A percentile compares a stretch with the other conserved stretches of the same genome.
Evolutionary conservation across 768 basidiomycete species (phyloP).

Genomic region (Zangia roseola): DNA sequence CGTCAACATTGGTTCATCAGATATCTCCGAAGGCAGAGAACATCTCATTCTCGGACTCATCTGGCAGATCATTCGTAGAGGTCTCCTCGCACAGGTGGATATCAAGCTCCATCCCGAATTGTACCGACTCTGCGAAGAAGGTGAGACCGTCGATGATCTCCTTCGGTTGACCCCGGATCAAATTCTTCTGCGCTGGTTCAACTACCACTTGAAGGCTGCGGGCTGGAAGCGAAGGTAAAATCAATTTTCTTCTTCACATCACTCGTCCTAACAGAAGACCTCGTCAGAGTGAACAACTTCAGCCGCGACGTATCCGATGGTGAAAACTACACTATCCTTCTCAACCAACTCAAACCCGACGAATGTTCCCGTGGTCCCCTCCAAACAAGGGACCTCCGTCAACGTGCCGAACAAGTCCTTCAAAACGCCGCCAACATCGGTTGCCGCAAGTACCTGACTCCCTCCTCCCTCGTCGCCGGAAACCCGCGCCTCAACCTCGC

Average conservation of each 20-base stretch:
- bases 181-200: slow-evolving; percentile 98
- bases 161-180: slow-evolving; percentile 94
- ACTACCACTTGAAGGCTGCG: slow-evolving; percentile 95
- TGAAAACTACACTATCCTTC: slow-evolving; percentile 95
- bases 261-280: not conserved
- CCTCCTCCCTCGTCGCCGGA: slow-evolving; percentile 86
- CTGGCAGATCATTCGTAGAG: slow-evolving; percentile 97
- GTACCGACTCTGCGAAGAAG: slow-evolving; percentile 94
- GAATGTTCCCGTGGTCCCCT: slow-evolving; percentile 90
- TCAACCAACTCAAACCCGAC: slow-evolving; percentile 94
- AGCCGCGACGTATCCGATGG: slow-evolving; percentile 96
- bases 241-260: not conserved
- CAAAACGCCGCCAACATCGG: slow-evolving; percentile 92
- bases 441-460: slow-evolving; percentile 94
- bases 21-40: slow-evolving; percentile 90
- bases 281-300: slow-evolving; percentile 88
- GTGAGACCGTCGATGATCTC: slow-evolving; percentile 95
- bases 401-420: slow-evolving; percentile 90
- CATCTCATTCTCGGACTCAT: slow-evolving; percentile 97
- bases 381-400: slow-evolving; percentile 76
- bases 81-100: slow-evolving; percentile 91
- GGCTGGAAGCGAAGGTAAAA: slow-evolving; percentile 81
- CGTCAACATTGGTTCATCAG: slow-evolving; percentile 95
- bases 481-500: slow-evolving; percentile 98
- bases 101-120: slow-evolving; percentile 98